Evolutionary conservation across 2,329 filamentous ascomycete species (phyloP).

Genomic region (Alternaria sp.): DNA sequence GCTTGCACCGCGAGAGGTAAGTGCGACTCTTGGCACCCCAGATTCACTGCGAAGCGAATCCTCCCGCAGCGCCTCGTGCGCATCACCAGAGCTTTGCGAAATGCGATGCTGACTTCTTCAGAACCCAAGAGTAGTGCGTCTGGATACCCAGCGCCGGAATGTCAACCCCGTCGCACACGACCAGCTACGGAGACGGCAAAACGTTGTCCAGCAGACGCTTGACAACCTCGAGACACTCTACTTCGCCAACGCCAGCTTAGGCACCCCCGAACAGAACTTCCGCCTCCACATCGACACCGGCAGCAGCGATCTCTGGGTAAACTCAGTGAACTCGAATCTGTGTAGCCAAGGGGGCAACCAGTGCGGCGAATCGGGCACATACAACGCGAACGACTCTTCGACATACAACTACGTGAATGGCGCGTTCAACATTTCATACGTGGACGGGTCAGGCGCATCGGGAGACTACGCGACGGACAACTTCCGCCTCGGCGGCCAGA

Average conservation of each 20-base stretch:
- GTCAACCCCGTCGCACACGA: conserved; percentile 56
- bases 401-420: conserved; percentile 76
- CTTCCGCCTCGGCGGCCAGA: conserved; percentile 64
- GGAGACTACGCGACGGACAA: conserved; percentile 84
- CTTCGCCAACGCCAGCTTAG: conserved; percentile 63
- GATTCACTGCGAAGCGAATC: conserved; percentile 22
- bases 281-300: conserved; percentile 67
- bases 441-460: conserved; percentile 76
- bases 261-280: conserved; percentile 62
- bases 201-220: conserved; percentile 55
- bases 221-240: conserved; percentile 67
- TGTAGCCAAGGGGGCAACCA: conserved; percentile 60
- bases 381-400: conserved; percentile 72
- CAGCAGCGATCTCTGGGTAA: conserved; percentile 70
- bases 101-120: conserved; percentile 22
- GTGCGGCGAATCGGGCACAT: conserved; percentile 70
- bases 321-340: conserved; percentile 66
- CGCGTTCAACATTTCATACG: conserved; percentile 86
- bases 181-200: conserved; percentile 48
- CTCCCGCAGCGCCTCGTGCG: conserved; percentile 11
- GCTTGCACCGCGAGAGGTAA: conserved; percentile 44
- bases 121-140: conserved; percentile 55
- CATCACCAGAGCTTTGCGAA: not conserved
- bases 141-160: conserved; percentile 59
- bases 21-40: conserved; percentile 34